These are phyloP conservation scores for Capronia americana DNA, from an alignment of 2,329 filamentous ascomycete species.

Conservation along the genomic window DNA sequence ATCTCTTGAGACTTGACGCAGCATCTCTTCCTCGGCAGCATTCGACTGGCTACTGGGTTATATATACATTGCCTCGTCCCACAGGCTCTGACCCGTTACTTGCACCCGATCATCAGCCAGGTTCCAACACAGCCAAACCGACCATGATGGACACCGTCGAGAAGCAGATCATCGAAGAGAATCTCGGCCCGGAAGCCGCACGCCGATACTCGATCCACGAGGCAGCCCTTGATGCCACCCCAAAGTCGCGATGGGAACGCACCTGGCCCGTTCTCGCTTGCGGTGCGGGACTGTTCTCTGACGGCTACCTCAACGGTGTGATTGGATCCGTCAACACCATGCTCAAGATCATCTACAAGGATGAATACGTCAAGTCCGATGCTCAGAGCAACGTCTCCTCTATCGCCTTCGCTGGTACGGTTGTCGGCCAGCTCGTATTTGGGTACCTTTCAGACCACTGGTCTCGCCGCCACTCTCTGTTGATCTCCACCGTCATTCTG, in stretches of 20 bases:
- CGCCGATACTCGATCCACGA: slow-evolving; percentile 28
- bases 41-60: neutral
- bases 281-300: slow-evolving; percentile 86
- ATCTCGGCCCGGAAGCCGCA: slow-evolving; percentile 15
- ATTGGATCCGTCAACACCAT: slow-evolving; percentile 88
- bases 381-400: slow-evolving; percentile 77
- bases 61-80: slow-evolving; percentile 14
- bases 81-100: neutral
- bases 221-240: slow-evolving; percentile 31
- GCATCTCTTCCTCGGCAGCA: neutral
- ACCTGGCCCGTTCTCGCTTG: slow-evolving; percentile 82
- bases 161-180: slow-evolving; percentile 28
- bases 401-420: slow-evolving; percentile 86
- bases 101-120: neutral
- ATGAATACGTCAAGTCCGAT: slow-evolving; percentile 70
- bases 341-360: slow-evolving; percentile 70
- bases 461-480: slow-evolving; percentile 81
- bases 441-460: slow-evolving; percentile 83
- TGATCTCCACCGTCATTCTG: slow-evolving; percentile 81
- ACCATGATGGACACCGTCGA: slow-evolving; percentile 21
- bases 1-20: neutral
- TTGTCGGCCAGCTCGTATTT: slow-evolving; percentile 77
- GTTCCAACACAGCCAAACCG: neutral
- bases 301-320: slow-evolving; percentile 91
- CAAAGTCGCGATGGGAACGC: slow-evolving; percentile 58